Base-by-base conservation (phyloP, 179 eudicot species). In the Camellia oleifera region DNA sequence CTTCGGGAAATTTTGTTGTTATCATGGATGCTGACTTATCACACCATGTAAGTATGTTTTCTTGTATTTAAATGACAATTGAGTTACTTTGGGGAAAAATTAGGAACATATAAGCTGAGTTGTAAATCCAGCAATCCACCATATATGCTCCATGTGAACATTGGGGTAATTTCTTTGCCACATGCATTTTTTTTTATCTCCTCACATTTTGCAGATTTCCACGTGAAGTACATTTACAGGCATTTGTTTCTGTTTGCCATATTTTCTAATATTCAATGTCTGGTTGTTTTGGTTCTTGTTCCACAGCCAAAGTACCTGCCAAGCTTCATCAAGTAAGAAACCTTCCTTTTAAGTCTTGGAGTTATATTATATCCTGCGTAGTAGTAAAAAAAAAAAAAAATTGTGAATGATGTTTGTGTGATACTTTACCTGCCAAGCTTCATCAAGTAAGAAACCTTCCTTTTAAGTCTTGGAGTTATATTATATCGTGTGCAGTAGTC, bases 21-120 rank as follows among this genome's bases (percentile, higher is more conserved):
- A 95, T 95, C 62, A 94, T 95, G 93, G 98, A 94, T 87, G 98
- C 98, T 79, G 95, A 94, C 83, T 84, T 92, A 26, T 94, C 98
- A 0, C 98, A 94, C 84, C 98, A 94, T 86, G 95, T 92, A 90
- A 83, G 97, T 82, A 15, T 79, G 44, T 80, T 60, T 66, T 57
- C 14, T 60, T 0, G 18, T 3, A 53, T 81, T 66, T 67, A 23
- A 74, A 48, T 76, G 60, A 58, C n/a, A 13, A 10, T 23, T 17
- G 18, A 8, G 5, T 26, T 66, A 52, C 61, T 66, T 32, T 26
- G 26, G 61, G 23, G 17, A 9, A 45, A 76, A 48, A 13, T 58
- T 20, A 63, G 50, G 57, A 63, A 26, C 60, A 62, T 46, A 7
- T 23, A 61, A 45, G 20, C 9, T 18, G 69, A 48, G 53, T 76